Evolutionary conservation across 768 basidiomycete genomes (phyloP), one percentile per base, ranked within the genome.

Genomic region (Gautieria morchelliformis): DNA sequence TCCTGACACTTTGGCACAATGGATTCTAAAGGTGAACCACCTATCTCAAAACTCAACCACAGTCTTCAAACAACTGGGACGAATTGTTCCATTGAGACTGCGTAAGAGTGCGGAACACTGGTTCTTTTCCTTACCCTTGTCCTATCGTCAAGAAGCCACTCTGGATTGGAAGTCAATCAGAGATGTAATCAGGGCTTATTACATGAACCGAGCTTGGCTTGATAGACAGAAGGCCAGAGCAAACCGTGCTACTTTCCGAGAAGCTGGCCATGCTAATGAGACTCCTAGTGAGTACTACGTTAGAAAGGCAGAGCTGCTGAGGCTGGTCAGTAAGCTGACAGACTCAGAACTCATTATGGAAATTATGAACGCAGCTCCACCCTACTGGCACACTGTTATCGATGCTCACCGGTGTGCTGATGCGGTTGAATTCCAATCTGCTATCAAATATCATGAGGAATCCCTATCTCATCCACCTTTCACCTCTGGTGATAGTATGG

Each of bases 201-300:
- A 62, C 57, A 70, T 72, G 71, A 72, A 70, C 53, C 47, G 69
- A 2, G 50, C 58, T 7, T 71, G 64, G 62, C 33, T 69, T 1
- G 69, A 72, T 44, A 60, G 63, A 24, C 70, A 69, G 52, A 66
- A 67, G 22, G 54, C 58, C 2, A 47, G 64, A 17, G 71, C 71
- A 0, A 65, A 62, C 15, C 41, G 60, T 11, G 66, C 68, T 2
- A 37, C 27, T 10, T 74, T 71, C 59, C 45, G 70, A 5, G 71
- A 74, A 10, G 0, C 58, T 1, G 61, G 63, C 0, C 51, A 70
- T 52, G 5, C 57, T 0, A 45, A 46, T 3, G 72, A 74, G 47
- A 66, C 61, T 1, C 72, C 72, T 0, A 71, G 70, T 51, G 64
- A 72, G 17, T 73, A 71, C 52, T 70, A 61, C 59, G 70, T 72